phyloP scores from a whole-genome alignment of 176 grass and related monocot species.

The Bonia amplexicaulis region DNA sequence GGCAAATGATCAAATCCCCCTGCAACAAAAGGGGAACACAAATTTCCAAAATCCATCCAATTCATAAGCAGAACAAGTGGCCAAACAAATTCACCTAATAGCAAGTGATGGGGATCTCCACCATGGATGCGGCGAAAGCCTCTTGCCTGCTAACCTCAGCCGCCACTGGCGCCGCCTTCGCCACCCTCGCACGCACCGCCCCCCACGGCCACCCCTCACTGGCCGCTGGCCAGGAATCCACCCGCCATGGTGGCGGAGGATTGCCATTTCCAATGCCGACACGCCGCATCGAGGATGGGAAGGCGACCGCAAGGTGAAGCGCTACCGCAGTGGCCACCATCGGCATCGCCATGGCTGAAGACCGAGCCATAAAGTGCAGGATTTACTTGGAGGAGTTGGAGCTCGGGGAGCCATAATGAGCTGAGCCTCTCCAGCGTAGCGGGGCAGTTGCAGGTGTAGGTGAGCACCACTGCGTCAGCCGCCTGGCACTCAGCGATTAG shows the following conservation, averaged over 20 bases:
- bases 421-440: too few species aligned
- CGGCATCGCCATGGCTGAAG: slow-evolving; percentile 38
- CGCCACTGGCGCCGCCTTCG: slow-evolving; percentile 23
- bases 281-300: slow-evolving; percentile 21
- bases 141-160: slow-evolving; percentile 31
- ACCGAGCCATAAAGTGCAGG: too few species aligned
- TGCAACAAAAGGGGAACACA: too few species aligned
- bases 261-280: slow-evolving; percentile 24
- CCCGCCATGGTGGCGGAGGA: not conserved
- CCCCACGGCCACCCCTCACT: not conserved
- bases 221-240: not conserved
- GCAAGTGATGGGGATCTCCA: slow-evolving; percentile 94
- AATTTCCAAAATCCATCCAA: slow-evolving; percentile 15
- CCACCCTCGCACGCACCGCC: slow-evolving; percentile 34
- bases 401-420: too few species aligned
- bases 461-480: too few species aligned
- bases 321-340: slow-evolving; percentile 28
- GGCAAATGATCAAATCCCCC: too few species aligned
- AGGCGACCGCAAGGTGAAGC: slow-evolving; percentile 27
- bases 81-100: slow-evolving; percentile 60
- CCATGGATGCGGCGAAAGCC: slow-evolving; percentile 8
- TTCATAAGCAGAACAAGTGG: not conserved
- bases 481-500: too few species aligned
- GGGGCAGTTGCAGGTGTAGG: too few species aligned
- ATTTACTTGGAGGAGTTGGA: too few species aligned